A percentile compares a stretch with the other conserved stretches of the same genome.
phyloP scores from a whole-genome alignment of 805 yeast genomes.

The Nakazawaea sp. region DNA sequence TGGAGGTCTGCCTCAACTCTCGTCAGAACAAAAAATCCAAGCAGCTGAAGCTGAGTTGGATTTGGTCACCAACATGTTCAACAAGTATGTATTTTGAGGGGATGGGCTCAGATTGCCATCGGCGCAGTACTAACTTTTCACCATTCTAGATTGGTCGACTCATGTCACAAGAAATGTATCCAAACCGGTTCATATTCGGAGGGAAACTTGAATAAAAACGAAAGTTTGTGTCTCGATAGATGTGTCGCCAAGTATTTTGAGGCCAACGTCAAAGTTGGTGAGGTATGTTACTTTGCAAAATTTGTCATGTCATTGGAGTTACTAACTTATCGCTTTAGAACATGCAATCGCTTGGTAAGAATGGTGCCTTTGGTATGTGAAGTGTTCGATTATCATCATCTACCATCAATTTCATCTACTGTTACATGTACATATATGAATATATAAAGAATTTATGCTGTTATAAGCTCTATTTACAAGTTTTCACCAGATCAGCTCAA shows the following conservation, averaged over 20 bases:
- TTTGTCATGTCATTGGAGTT: neutral
- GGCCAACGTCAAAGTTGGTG: slow-evolving; percentile 92
- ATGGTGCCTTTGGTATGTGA: slow-evolving; percentile 26
- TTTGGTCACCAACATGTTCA: slow-evolving; percentile 97
- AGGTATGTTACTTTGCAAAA: slow-evolving; percentile 32
- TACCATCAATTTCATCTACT: too few relatives aligned
- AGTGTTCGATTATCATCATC: too few relatives aligned
- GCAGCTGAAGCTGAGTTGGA: slow-evolving; percentile 98
- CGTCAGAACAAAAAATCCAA: slow-evolving; percentile 68
- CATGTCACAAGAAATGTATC: slow-evolving; percentile 86
- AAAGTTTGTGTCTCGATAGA: slow-evolving; percentile 86
- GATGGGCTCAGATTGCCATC: neutral
- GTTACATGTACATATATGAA: too few relatives aligned
- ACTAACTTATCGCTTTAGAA: slow-evolving; percentile 12
- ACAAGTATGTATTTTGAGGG: slow-evolving; percentile 29
- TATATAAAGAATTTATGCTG: too few relatives aligned
- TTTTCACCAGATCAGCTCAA: too few relatives aligned
- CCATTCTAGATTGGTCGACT: slow-evolving; percentile 54
- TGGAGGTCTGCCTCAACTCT: slow-evolving; percentile 63
- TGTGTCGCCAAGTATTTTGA: slow-evolving; percentile 95
- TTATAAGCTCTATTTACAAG: neutral
- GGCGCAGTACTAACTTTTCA: neutral
- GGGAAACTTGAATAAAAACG: slow-evolving; percentile 71
- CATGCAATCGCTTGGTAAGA: slow-evolving; percentile 31
- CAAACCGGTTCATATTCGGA: slow-evolving; percentile 50